Percentiles rank a stretch among this genome's conserved stretches.
Evolutionary conservation across 495 filamentous ascomycete species (phyloP).

Genomic region (Pseudevernia furfuracea): DNA sequence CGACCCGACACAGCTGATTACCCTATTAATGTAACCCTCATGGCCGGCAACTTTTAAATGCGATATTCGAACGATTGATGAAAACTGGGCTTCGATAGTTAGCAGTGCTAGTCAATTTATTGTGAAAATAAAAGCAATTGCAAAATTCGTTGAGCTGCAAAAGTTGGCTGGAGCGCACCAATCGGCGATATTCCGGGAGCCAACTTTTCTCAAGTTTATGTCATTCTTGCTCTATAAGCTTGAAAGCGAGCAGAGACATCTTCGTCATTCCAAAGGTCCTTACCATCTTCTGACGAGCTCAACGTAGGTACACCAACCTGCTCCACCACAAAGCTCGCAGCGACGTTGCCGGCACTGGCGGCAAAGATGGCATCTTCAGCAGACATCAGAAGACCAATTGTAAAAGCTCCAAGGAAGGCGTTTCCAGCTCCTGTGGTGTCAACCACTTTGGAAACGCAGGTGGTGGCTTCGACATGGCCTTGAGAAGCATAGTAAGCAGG

Average conservation of each 20-base stretch:
- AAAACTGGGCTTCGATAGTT: too few species aligned
- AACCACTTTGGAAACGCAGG: neutral
- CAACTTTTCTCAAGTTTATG: too few species aligned
- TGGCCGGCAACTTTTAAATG: too few species aligned
- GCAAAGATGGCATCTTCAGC: constrained; percentile 20
- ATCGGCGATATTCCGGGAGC: too few species aligned
- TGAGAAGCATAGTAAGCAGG: constrained; percentile 19
- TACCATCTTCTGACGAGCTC: constrained; percentile 6
- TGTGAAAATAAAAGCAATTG: too few species aligned
- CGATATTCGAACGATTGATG: too few species aligned
- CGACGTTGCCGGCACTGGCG: constrained; percentile 30
- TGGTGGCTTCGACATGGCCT: neutral
- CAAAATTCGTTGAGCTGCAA: too few species aligned
- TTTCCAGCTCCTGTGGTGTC: constrained; percentile 3
- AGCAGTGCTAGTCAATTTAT: too few species aligned
- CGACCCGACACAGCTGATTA: too few species aligned
- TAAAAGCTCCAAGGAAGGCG: neutral
- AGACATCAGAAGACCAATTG: constrained; percentile 25
- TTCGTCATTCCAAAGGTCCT: constrained; percentile 30
- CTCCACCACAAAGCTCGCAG: constrained; percentile 34
- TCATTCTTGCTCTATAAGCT: constrained; percentile 41
- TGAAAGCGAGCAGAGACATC: constrained; percentile 34
- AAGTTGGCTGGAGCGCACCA: too few species aligned
- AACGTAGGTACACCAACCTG: constrained; percentile 34
- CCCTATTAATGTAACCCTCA: too few species aligned